These are phyloP conservation scores for Arthrobotrys iridis DNA, from an alignment of 2,329 filamentous ascomycete genomes.

Conservation along the genomic window DNA sequence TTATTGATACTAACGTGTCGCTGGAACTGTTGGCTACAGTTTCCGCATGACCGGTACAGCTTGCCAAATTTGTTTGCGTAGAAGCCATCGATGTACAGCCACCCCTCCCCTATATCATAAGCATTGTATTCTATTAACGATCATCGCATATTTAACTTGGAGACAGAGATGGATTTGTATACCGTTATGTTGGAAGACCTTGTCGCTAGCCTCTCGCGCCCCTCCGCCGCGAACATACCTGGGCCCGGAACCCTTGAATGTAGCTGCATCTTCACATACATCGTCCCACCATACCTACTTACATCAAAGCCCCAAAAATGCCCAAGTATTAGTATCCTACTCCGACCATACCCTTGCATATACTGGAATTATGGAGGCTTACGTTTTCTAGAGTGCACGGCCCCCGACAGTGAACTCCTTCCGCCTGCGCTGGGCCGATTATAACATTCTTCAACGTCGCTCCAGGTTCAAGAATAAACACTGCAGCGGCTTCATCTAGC, in stretches of 20 bases:
- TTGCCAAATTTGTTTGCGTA: constrained; percentile 63
- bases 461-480: constrained; percentile 67
- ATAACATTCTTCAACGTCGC: constrained; percentile 67
- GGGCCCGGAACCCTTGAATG: constrained; percentile 59
- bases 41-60: constrained; percentile 65
- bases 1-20: constrained; percentile 55
- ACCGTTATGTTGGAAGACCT: constrained; percentile 61
- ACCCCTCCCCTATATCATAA: constrained; percentile 17
- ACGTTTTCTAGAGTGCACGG: constrained; percentile 65
- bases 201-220: constrained; percentile 60
- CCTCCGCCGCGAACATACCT: constrained; percentile 61
- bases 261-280: constrained; percentile 63
- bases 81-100: constrained; percentile 60
- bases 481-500: constrained; percentile 60
- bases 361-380: constrained; percentile 59
- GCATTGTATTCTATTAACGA: neutral
- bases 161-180: neutral
- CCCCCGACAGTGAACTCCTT: constrained; percentile 67
- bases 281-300: constrained; percentile 61
- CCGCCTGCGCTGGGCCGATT: constrained; percentile 66
- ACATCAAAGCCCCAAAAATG: neutral
- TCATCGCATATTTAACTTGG: neutral
- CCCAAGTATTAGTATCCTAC: neutral
- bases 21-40: constrained; percentile 61
- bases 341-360: neutral